Evolutionary conservation across 129 eudicot genomes (phyloP), one percentile per base, ranked within the genome.

Genomic region (Escallonia rubra): DNA sequence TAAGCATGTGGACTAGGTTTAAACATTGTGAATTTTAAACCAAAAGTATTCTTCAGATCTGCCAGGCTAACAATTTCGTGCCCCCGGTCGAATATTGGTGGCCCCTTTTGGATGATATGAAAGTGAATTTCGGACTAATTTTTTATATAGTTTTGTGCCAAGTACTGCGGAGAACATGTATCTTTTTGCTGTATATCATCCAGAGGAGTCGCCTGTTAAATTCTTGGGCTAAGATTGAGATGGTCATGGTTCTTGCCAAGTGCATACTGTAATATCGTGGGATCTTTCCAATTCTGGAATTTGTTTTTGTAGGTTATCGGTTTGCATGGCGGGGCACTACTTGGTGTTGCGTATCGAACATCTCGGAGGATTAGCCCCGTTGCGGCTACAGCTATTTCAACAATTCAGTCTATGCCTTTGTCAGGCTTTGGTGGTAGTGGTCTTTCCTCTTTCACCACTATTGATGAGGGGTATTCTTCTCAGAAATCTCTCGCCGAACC

Each of bases 271-370:
- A 50, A 55, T 10, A 50, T 58, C 9, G 52, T 34, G 12, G 15
- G 43, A 41, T 50, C 47, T 57, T 43, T 68, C 15, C 57, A 16
- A 68, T 34, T 68, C 56, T 12, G 4, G 8, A 57, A 64, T 8
- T 50, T 40, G 45, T 54, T 56, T 57, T 56, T 78, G 50, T 59
- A 85, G 91, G 91, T 93, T 48, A 80, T 76, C 77, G 95, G 93
- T 69, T 77, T 93, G 86, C 96, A 89, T 81, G 96, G 99, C 38
- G 99, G 99, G 34, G 87, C 99, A 15, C 79, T 93, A 34, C 96
- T 93, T 59, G 99, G 96, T 67, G 74, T 93, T 72, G 81, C 99
- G 12, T 93, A 93, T 81, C 83, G 99, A 23, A 84, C 90, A 51
- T 89, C 95, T 50, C 80, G 96, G 64, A 87, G 96, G 65, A 61